Base-by-base conservation (phyloP, 108 stramenopile genomes). In the Cyclotella sp. region DNA sequence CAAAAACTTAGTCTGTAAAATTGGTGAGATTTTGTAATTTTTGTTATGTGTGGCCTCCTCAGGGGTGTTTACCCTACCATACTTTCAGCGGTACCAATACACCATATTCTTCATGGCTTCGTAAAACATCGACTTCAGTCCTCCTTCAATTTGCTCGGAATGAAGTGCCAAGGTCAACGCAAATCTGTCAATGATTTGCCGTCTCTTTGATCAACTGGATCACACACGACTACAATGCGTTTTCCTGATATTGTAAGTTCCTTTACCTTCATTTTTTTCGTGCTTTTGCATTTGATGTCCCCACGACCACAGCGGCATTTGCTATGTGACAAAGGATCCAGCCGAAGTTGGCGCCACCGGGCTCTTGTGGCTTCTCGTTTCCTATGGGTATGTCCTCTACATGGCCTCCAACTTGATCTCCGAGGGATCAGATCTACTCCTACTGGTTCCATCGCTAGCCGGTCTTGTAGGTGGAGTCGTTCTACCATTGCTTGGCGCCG, bases 371-470 rank as follows among this genome's bases (percentile, higher is more conserved):
- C 90, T 99, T 6, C 86, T 95, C 59, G 27, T 94, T 15, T 85
- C 87, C 3, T 99, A 99, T 76, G 98, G 97, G 16, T 98, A 97
- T 71, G 91, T 96, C 47, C 88, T 99, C 21, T 96, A 79, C 68
- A 84, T 79, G 46, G 90, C 96, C 29, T 90, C 91, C 45, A 97
- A 98, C 81, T 77, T 97, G 77, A 98, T 99, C 54, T 90, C 93
- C 2, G 97, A 98, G 76, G 98, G 98, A 26, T 94, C 92, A 27
- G 98, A 99, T 68, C 89, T 99, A n/a, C 87, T 99, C 4, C 85
- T 98, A 19, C 84, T 98, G 13, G 89, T 98, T 13, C 97, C 97
- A 15, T 78, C 89, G 18, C 73, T 97, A 65, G 97, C 97, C 16
- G 96, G 97, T 46, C 71, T 99, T 26, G 97, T 98, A 16, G 98